Base-by-base conservation (phyloP, 2,329 filamentous ascomycete genomes). In the Aphanocladium album region DNA sequence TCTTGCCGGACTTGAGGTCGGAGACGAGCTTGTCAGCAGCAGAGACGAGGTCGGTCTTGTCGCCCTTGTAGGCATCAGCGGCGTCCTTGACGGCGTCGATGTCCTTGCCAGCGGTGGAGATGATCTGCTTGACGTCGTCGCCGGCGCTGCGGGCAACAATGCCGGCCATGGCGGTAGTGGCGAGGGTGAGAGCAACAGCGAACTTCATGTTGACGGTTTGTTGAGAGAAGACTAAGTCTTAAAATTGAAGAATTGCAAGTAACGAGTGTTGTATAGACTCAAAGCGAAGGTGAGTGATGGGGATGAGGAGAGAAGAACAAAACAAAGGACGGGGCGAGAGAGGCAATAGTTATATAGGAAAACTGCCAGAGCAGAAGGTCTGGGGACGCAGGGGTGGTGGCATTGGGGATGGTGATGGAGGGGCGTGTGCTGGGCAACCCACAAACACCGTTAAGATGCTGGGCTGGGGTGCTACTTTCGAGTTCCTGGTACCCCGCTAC, bases 171-270 rank as follows among this genome's bases (percentile, higher is more conserved):
- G 52, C 56, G 16, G 41, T 52, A 33, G 56, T 39, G 60, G 56
- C 60, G 41, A 59, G 27, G 19, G 56, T 27, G 23, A 59, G 37
- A 49, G 41, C 41, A 41, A 60, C 49, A 33, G 51, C 45, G 61
- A 60, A 60, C 61, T 60, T 60, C 61, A 62, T 62, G 30, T 62
- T 62, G 61, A 57, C 52, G 46, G 52, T 41, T 57, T 57, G 54
- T 57, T 60, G 55, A 39, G 55, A 39, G 33, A 54, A 45, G 60
- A 57, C 45, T 46, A 27, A 5, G 25, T 47, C 46, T 51, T 52
- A n/a, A 37, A 46, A 50, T 8, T 39, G n/a, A 46, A 17, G 16
- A 54, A 35, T 59, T 59, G 27, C 39, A 59, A 53, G 57, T 53
- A 57, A 61, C 53, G 60, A 61, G 46, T 61, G 60, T 57, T 57